These are phyloP conservation scores for Apiosordaria backusii DNA, from an alignment of 495 filamentous ascomycete species.

Conservation along the genomic window DNA sequence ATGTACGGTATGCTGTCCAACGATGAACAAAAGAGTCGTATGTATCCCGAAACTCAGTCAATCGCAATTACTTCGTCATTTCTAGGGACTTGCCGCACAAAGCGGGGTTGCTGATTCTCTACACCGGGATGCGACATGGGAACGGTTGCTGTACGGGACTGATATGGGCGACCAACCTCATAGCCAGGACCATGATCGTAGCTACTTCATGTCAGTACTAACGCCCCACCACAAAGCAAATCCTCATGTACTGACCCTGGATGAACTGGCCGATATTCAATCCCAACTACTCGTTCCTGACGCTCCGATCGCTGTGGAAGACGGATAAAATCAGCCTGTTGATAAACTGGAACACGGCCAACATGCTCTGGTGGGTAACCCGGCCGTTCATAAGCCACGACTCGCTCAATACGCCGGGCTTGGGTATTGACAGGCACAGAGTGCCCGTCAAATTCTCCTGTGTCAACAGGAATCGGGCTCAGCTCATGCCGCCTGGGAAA, in stretches of 20 bases:
- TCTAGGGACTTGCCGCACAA: background rate
- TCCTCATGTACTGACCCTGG: constrained; percentile 13
- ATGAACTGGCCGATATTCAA: constrained; percentile 19
- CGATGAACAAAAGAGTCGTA: background rate
- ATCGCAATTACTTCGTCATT: constrained; percentile 13
- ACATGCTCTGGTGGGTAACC: background rate
- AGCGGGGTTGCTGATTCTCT: constrained; percentile 2
- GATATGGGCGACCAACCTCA: background rate
- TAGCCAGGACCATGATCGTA: background rate
- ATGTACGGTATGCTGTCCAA: background rate
- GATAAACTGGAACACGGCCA: background rate
- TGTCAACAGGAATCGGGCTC: constrained; percentile 5
- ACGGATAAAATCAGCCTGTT: background rate
- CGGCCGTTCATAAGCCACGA: background rate
- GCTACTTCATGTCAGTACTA: background rate
- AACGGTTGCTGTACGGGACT: background rate
- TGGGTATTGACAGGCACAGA: background rate
- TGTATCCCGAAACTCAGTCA: constrained; percentile 8
- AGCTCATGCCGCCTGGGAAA: constrained; percentile 31
- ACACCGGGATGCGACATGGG: constrained; percentile 6
- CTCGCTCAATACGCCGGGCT: background rate
- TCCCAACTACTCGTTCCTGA: constrained; percentile 28
- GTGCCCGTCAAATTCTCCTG: background rate
- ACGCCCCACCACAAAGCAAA: too few relatives aligned
- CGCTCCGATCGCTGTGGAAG: constrained; percentile 13